Evolutionary conservation across 371 early-diverging fungal species (phyloP), one percentile per base, ranked within the genome.

Genomic region (Parasitella parasitica): DNA sequence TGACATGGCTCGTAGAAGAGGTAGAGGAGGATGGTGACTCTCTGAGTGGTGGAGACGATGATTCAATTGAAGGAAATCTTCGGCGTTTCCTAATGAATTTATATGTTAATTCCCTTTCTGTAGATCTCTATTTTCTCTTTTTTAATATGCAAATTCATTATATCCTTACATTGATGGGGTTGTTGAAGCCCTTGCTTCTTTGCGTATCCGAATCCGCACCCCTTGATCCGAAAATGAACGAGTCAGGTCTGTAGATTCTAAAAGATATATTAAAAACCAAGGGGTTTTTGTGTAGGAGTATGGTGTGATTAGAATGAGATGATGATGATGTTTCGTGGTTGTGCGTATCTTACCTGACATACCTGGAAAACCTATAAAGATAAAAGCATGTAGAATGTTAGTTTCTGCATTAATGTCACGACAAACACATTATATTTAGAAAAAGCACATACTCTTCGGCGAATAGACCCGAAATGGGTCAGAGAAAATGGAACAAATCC

Each of bases 281-380:
- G 28, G 49, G 49, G 26, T 16, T 39, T 16, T 39, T 18, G 11
- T 11, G 43, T 20, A 43, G 43, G 43, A 43, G 43, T 43, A 43
- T 43, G 43, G 43, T 43, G 43, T 43, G 22, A 43, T 43, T 43
- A 43, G 43, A 43, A 43, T 43, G 20, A 18, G 16, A 20, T 43
- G 5, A 20, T 22, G 22, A 41, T 41, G 41, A 43, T 43, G 43
- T 43, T 3, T 32, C 11, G 18, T 43, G 13, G 15, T 2, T 49
- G 22, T 13, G 34, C 20, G 16, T 20, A 18, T 51, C 58, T 57
- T 77, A 87, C 87, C 88, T 34, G 88, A 91, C 92, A 92, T 93
- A 24, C 94, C 94, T 0, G 94, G 93, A 69, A 93, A 94, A 59
- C 85, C 89, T 74, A 90, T 91, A 11, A 88, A 90, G 11, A 89